phyloP scores from a whole-genome alignment of 2,329 filamentous ascomycete genomes.

The Botrytis tulipae region DNA sequence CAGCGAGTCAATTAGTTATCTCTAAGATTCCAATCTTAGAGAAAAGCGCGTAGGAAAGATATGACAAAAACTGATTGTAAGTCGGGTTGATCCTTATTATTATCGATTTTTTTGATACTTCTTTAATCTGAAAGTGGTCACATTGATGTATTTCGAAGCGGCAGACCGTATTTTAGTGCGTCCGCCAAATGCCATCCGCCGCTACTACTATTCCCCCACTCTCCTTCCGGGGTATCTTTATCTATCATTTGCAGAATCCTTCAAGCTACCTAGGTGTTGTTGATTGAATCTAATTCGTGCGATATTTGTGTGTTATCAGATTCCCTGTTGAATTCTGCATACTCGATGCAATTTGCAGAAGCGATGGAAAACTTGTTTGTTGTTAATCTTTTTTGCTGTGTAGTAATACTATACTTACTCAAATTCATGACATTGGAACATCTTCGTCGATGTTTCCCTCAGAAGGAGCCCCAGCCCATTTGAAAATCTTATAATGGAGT shows the following conservation, averaged over 20 bases:
- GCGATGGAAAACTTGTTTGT: background rate
- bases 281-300: background rate
- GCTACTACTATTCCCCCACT: background rate
- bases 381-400: background rate
- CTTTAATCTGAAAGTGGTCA: background rate
- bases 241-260: background rate
- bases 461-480: conserved; percentile 12
- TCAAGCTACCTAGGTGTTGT: background rate
- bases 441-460: conserved; percentile 25
- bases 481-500: conserved; percentile 36
- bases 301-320: background rate
- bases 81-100: background rate
- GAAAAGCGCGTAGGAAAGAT: background rate
- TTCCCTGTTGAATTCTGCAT: background rate
- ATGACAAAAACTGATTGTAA: background rate
- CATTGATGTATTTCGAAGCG: background rate
- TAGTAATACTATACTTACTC: background rate
- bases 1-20: background rate
- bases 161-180: background rate
- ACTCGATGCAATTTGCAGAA: background rate
- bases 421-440: conserved; percentile 30
- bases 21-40: background rate
- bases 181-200: background rate
- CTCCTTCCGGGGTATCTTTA: background rate
- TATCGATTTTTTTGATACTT: background rate